Base-by-base conservation (phyloP, 2,329 filamentous ascomycete genomes). In the Botrytis deweyae region DNA sequence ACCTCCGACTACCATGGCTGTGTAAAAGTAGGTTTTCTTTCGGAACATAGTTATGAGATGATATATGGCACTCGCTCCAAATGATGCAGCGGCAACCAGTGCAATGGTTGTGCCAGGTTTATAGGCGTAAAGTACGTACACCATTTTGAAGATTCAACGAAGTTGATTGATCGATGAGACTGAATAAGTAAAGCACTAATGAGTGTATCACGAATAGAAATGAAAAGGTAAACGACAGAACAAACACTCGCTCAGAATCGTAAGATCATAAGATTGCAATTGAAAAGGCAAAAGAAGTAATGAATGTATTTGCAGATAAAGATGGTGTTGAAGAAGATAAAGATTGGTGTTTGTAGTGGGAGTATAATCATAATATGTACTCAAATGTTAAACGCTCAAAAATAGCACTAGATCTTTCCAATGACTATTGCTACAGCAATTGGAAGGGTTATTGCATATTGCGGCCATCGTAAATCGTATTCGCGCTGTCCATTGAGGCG, bases 21-120 rank as follows among this genome's bases (percentile, higher is more conserved):
- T 52, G 44, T 67, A 67, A 44, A 67, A 67, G 29, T 36, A 52
- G 20, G 64, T 67, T 52, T 36, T 46, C 40, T 67, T 67, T 52
- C 14, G 29, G 16, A 67, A 4, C 64, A 67, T 67, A 10, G 20
- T 36, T 4, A 36, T 9, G 18, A 59, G 29, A 59, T 59, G 58
- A 22, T 20, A 33, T 20, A 2, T 36, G 9, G 58, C 18, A 59
- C 58, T 59, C 16, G 20, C 2, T 59, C 29, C 58, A 36, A 59
- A 59, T 3, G 36, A 36, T 59, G 18, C 58, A 59, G 29, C 58
- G 8, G 8, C 58, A 59, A 10, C 16, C 29, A 59, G 29, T 33
- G 58, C 29, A 33, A 22, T 16, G 16, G 18, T 36, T 12, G 3
- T 12, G 20, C 58, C 36, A 20, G 58, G 58, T 5, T 18, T 12